Conservation (phyloP, 768 basidiomycete genomes). For the Terana coerulea region DNA sequence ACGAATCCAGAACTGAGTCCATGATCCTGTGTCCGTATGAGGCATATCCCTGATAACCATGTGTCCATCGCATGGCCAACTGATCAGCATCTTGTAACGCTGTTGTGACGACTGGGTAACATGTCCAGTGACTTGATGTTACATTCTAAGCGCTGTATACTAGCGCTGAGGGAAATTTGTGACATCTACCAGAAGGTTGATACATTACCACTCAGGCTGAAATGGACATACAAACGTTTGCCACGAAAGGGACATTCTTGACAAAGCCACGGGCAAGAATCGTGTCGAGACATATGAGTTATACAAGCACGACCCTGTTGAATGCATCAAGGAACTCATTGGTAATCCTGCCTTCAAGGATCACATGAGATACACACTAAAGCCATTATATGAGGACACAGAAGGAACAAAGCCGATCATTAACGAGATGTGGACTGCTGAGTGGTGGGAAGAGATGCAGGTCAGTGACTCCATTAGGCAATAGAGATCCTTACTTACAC, state of each 20-base stretch:
- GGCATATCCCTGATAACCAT: no score
- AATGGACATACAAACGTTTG: slow-evolving; percentile 17
- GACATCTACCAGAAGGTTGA: no score
- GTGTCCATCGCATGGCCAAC: no score
- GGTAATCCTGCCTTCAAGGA: slow-evolving; percentile 29
- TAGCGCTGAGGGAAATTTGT: no score
- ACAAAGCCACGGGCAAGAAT: slow-evolving; percentile 6
- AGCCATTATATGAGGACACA: slow-evolving; percentile 29
- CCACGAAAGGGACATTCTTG: slow-evolving; percentile 14
- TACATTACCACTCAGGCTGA: slow-evolving; percentile 15
- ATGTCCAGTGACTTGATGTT: no score
- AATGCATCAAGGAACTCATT: slow-evolving; percentile 34
- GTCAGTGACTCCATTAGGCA: no score
- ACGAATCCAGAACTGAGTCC: no score
- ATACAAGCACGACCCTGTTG: slow-evolving; percentile 30
- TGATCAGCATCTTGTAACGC: no score
- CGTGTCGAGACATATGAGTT: slow-evolving; percentile 27
- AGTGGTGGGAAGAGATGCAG: slow-evolving; percentile 50
- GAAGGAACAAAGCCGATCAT: slow-evolving; percentile 26
- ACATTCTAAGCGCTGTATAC: no score
- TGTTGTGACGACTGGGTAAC: no score
- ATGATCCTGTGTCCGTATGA: no score
- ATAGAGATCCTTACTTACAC: no score
- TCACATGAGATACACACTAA: slow-evolving; percentile 31
- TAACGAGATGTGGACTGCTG: slow-evolving; percentile 40